These are phyloP conservation scores for Ustilago trichophora DNA, from an alignment of 1,284 basidiomycete genomes.

Conservation along the genomic window DNA sequence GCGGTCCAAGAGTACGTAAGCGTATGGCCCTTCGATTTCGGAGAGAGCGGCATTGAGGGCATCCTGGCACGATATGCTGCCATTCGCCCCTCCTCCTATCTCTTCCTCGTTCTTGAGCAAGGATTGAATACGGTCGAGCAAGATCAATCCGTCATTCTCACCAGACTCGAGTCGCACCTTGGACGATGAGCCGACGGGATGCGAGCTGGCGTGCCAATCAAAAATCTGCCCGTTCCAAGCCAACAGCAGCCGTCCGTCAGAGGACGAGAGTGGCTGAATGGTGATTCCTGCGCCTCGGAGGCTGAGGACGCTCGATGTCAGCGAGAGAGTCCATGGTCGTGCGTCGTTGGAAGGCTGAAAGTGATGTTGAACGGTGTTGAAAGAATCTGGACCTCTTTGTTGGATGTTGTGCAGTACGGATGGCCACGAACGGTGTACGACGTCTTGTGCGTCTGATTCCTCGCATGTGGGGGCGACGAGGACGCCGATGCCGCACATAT, in stretches of 20 bases:
- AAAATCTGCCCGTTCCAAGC: constrained; percentile 65
- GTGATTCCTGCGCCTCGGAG: constrained; percentile 53
- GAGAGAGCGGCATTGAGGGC: constrained; percentile 22
- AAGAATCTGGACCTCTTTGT: constrained; percentile 21
- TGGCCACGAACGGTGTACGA: constrained; percentile 6
- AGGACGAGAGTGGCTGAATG: constrained; percentile 39
- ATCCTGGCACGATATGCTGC: constrained; percentile 6
- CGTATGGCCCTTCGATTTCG: constrained; percentile 58
- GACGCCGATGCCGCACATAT: constrained; percentile 40
- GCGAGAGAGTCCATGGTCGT: constrained; percentile 12
- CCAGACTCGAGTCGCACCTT: constrained; percentile 13
- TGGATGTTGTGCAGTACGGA: constrained; percentile 24
- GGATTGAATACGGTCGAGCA: constrained; percentile 33
- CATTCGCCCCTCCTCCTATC: no score
- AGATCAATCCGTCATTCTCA: constrained; percentile 47
- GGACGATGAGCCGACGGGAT: neutral
- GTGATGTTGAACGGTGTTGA: constrained; percentile 4
- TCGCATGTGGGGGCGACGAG: constrained; percentile 8
- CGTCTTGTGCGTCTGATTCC: neutral
- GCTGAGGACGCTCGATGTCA: constrained; percentile 49
- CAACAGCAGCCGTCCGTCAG: constrained; percentile 27
- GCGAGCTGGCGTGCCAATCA: constrained; percentile 11
- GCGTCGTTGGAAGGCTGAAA: constrained; percentile 3
- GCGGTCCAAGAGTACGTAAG: constrained; percentile 54
- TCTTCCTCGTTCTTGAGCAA: constrained; percentile 1